phyloP scores from a whole-genome alignment of 192 early-diverging fungal genomes.

The Thoreauomyces humboldtii region DNA sequence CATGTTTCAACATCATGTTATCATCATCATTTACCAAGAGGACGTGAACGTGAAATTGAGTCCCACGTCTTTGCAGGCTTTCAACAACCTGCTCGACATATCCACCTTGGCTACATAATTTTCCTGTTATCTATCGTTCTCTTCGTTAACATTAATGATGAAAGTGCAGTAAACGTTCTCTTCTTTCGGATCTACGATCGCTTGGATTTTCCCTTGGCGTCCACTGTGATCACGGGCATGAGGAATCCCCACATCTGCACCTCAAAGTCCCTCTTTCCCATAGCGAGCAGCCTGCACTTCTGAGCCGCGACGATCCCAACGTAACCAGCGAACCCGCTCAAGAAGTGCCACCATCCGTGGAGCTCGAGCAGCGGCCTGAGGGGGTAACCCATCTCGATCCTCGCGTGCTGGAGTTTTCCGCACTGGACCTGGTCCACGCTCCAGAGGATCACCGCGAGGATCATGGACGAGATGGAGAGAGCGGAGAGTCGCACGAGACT shows the following conservation, averaged over 20 bases:
- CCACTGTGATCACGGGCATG: slow-evolving; percentile 11
- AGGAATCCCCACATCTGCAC: slow-evolving; percentile 4
- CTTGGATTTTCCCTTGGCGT: no score
- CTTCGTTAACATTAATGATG: no score
- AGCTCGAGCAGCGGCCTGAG: slow-evolving; percentile 50
- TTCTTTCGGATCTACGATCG: no score
- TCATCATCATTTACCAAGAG: no score
- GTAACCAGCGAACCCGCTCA: slow-evolving; percentile 34
- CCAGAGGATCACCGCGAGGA: slow-evolving; percentile 65
- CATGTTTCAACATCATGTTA: no score
- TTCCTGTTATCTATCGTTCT: no score
- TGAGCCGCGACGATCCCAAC: slow-evolving; percentile 10
- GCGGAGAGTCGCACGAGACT: slow-evolving; percentile 29
- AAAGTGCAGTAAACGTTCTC: no score
- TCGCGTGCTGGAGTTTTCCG: slow-evolving; percentile 44
- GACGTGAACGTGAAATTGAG: no score
- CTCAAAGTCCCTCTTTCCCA: slow-evolving; percentile 31
- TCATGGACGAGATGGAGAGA: slow-evolving; percentile 10
- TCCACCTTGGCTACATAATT: no score
- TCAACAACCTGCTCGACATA: no score
- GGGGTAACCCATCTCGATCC: slow-evolving; percentile 47
- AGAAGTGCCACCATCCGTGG: slow-evolving; percentile 52
- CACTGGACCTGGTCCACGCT: slow-evolving; percentile 79
- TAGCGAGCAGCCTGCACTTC: slow-evolving; percentile 30
- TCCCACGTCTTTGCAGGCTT: no score